phyloP scores from a whole-genome alignment of 139 green algal species.

The Tetradesmus obliquus region DNA sequence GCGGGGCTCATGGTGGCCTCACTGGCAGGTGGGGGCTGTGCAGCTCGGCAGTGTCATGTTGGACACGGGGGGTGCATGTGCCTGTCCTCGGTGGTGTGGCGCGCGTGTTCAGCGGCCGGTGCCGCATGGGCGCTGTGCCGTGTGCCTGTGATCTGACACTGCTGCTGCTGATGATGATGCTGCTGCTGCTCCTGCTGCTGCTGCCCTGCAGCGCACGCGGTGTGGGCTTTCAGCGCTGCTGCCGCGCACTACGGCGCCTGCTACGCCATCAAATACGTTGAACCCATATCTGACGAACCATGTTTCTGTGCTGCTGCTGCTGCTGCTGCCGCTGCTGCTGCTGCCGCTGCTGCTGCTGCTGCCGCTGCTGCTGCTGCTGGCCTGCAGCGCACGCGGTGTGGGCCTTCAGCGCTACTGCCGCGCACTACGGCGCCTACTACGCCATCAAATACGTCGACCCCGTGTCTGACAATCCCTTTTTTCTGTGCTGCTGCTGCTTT shows the following conservation, averaged over 20 bases:
- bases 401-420: not conserved
- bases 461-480: not conserved
- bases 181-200: not conserved
- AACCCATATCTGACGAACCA: too few relatives aligned
- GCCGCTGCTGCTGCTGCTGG: not conserved
- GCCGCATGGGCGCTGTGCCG: not conserved
- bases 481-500: not conserved
- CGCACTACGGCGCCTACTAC: conserved; percentile 24
- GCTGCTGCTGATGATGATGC: not conserved
- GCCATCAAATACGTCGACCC: conserved; percentile 9
- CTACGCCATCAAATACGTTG: conserved; percentile 34
- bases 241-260: conserved; percentile 15
- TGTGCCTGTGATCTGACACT: not conserved
- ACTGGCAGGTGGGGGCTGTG: not conserved
- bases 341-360: not conserved
- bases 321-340: not conserved
- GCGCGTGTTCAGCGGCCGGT: too few relatives aligned
- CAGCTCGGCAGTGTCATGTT: too few relatives aligned
- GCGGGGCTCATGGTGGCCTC: conserved; percentile 5
- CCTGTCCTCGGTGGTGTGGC: too few relatives aligned
- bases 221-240: conserved; percentile 18
- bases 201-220: not conserved
- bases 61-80: too few relatives aligned
- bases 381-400: conserved; percentile 17
- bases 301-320: not conserved